These are phyloP conservation scores for Leishmania tarentolae DNA, from an alignment of 208 protist species.

Conservation along the genomic window DNA sequence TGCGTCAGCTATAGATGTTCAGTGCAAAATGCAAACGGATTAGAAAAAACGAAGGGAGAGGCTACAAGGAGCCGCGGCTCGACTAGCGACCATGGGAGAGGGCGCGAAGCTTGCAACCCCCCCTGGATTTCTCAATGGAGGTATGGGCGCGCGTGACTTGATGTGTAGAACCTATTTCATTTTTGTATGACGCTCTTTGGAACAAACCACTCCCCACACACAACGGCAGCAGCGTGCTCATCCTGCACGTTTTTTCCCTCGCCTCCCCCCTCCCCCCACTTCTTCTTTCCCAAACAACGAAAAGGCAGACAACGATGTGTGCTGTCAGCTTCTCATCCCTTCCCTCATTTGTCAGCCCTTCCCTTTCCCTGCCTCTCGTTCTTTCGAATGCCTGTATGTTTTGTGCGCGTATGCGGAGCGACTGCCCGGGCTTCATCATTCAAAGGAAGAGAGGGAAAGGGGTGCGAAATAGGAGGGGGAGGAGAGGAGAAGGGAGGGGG, in stretches of 20 bases:
- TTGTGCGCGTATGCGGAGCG: neutral
- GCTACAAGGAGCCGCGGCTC: neutral
- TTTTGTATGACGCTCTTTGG: slow-evolving; percentile 10
- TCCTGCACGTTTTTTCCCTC: neutral
- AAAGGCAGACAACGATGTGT: neutral
- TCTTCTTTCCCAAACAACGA: neutral
- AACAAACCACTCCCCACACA: neutral
- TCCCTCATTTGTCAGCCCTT: neutral
- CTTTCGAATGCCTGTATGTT: neutral
- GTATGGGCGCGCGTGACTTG: neutral
- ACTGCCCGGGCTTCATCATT: neutral
- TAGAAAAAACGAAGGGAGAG: neutral
- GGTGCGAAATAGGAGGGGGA: too few relatives aligned
- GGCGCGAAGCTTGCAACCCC: neutral
- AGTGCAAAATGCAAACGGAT: neutral
- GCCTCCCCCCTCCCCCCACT: neutral
- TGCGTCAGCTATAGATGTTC: neutral
- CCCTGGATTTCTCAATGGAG: too few relatives aligned
- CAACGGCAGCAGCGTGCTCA: neutral
- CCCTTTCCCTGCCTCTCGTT: neutral
- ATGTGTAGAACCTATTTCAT: neutral
- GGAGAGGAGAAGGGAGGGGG: neutral
- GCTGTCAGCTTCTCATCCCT: neutral
- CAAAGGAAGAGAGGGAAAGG: neutral
- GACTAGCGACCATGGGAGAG: neutral